phyloP scores from a whole-genome alignment of 768 basidiomycete species.

The Chalciporus sphaerocephalus region DNA sequence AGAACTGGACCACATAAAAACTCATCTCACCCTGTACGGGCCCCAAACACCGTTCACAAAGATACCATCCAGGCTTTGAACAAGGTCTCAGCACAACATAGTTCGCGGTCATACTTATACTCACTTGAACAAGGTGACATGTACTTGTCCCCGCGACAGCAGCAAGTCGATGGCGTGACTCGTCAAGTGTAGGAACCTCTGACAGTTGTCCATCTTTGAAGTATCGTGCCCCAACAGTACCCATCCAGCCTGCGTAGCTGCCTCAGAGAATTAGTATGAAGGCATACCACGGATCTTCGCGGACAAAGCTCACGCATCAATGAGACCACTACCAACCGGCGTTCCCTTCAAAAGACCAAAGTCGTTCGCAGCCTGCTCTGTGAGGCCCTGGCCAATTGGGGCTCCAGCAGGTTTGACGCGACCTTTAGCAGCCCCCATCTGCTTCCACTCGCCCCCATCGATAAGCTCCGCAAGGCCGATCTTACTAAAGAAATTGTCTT shows the following conservation, averaged over 20 bases:
- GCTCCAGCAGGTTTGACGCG: constrained; percentile 74
- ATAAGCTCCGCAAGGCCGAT: constrained; percentile 78
- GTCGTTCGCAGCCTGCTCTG: constrained; percentile 73
- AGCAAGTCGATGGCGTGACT: constrained; percentile 79
- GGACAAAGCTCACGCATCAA: constrained; percentile 71
- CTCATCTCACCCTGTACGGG: constrained; percentile 60
- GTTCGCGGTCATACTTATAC: constrained; percentile 3
- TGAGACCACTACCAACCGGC: constrained; percentile 89
- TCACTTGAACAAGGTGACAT: constrained; percentile 87
- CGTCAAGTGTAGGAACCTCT: constrained; percentile 58
- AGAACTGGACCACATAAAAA: neutral
- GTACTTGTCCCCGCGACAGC: constrained; percentile 96
- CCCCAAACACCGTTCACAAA: constrained; percentile 95
- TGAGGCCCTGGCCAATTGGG: constrained; percentile 82
- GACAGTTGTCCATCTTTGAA: constrained; percentile 50
- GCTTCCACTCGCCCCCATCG: constrained; percentile 57
- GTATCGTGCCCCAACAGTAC: constrained; percentile 83
- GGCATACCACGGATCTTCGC: neutral
- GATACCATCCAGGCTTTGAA: constrained; percentile 73
- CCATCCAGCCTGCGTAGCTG: constrained; percentile 95
- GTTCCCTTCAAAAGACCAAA: constrained; percentile 83
- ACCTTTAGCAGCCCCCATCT: constrained; percentile 66
- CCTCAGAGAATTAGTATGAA: neutral
- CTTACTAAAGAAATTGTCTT: constrained; percentile 75
- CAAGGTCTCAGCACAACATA: neutral